A percentile compares a stretch with the other conserved stretches of the same genome.
Evolutionary conservation across 345 rosid species (phyloP).

Genomic region (Eutrema yunnanense): DNA sequence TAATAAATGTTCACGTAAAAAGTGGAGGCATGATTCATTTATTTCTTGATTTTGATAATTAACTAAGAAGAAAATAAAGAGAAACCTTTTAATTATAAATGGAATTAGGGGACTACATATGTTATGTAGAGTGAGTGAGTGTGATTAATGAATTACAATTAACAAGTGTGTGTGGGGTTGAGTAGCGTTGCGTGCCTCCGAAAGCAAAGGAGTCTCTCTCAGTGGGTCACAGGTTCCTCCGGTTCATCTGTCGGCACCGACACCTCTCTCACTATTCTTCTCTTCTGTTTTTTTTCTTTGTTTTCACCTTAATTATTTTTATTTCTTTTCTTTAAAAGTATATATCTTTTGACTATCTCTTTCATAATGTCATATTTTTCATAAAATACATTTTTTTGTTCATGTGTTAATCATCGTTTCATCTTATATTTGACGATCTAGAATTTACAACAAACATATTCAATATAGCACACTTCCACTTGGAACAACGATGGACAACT

Average conservation of each 20-base stretch:
- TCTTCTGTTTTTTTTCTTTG: not conserved
- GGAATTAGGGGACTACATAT: not conserved
- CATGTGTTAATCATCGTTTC: not conserved
- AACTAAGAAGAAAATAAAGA: not conserved
- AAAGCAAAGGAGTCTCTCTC: conserved; percentile 27
- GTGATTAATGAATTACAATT: conserved; percentile 13
- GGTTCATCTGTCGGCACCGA: conserved; percentile 36
- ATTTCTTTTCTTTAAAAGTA: not conserved
- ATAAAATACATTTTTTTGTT: not conserved
- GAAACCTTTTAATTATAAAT: not conserved
- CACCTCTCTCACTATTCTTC: conserved; percentile 21
- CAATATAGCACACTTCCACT: not conserved
- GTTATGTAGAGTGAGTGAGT: not conserved
- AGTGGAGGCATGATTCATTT: not conserved
- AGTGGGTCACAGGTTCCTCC: conserved; percentile 26
- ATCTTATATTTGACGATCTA: not conserved
- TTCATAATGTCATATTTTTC: not conserved
- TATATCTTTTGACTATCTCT: not conserved
- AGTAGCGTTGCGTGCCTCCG: conserved; percentile 26
- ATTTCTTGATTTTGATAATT: not conserved
- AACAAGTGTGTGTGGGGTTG: conserved; percentile 10
- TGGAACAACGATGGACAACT: not conserved
- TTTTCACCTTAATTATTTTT: not conserved
- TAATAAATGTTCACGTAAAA: not conserved
- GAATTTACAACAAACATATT: not conserved